Base-by-base conservation (phyloP, 768 basidiomycete species). In the Termitomyces sp. region DNA sequence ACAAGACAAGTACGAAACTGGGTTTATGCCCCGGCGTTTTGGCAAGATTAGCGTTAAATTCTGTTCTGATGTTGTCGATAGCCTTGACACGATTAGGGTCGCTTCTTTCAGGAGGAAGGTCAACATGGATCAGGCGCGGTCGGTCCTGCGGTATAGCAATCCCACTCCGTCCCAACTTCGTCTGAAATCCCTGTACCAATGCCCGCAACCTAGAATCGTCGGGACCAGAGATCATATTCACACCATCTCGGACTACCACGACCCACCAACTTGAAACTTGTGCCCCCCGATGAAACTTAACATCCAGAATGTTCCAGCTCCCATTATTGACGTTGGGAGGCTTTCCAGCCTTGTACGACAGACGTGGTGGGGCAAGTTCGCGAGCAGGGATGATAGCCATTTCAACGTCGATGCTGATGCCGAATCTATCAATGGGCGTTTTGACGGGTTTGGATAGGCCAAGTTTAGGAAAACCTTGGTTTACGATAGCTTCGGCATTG, bases 281-380 rank as follows among this genome's bases (percentile, higher is more conserved):
- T 0, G 76, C 85, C 0, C 82, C 82, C 0, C 62, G 65, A 35
- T 85, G 82, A 63, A 93, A 91, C 63, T 84, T 82, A 53, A 87
- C 84, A 23, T 85, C 76, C 35, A 86, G 66, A 52, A 91, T 84
- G 59, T 92, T 92, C 91, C 91, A 93, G 40, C 81, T 79, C 0
- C 85, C 91, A 33, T 86, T 80, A 37, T 63, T 70, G 6, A 83
- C 78, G 14, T 70, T 75, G 3, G 73, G 55, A 45, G 56, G 65
- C 23, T 63, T 67, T 1, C 81, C 83, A 4, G 61, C 68, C 38
- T 68, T 72, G 64, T 93, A 93, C 2, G 72, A 71, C 50, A 92
- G 63, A 1, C 60, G 57, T 0, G 91, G 91, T 0, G 85, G 70
- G 0, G 71, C 72, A 1, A 94, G 79, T 56, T 87, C 78, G 15